A percentile compares a stretch with the other conserved stretches of the same genome.
Evolutionary conservation across 108 stramenopile species (phyloP).

Genomic region (Skeletonema costatum): DNA sequence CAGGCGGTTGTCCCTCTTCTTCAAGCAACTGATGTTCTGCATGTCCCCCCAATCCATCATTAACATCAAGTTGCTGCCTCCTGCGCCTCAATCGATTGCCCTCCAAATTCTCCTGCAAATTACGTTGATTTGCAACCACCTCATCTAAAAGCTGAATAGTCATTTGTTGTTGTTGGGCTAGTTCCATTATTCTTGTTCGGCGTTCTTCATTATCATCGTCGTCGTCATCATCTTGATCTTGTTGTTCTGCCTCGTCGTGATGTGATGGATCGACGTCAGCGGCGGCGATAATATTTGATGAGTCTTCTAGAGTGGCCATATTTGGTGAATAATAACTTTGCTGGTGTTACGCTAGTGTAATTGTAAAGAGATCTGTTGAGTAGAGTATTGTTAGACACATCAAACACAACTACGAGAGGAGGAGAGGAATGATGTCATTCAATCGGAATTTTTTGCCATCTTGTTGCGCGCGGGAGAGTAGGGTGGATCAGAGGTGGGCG

Average conservation of each 20-base stretch:
- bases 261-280: not conserved
- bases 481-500: not conserved
- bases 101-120: not conserved
- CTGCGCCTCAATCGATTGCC: not conserved
- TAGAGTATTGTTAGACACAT: not conserved
- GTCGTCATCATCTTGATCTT: not conserved
- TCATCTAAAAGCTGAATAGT: slow-evolving; percentile 8
- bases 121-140: slow-evolving; percentile 9
- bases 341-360: too few relatives aligned
- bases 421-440: not conserved
- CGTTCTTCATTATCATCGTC: not conserved
- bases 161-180: slow-evolving; percentile 27
- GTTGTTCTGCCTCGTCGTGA: not conserved
- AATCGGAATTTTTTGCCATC: not conserved
- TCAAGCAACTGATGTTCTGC: not conserved
- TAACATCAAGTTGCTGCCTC: not conserved
- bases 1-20: not conserved
- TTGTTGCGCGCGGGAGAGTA: not conserved
- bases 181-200: slow-evolving; percentile 12
- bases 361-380: too few relatives aligned
- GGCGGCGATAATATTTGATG: not conserved
- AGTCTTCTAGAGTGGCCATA: not conserved
- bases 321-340: too few relatives aligned
- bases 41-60: not conserved
- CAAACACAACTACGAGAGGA: not conserved